Base-by-base conservation (phyloP, 2,329 filamentous ascomycete species). In the Paecilomyces sp. region DNA sequence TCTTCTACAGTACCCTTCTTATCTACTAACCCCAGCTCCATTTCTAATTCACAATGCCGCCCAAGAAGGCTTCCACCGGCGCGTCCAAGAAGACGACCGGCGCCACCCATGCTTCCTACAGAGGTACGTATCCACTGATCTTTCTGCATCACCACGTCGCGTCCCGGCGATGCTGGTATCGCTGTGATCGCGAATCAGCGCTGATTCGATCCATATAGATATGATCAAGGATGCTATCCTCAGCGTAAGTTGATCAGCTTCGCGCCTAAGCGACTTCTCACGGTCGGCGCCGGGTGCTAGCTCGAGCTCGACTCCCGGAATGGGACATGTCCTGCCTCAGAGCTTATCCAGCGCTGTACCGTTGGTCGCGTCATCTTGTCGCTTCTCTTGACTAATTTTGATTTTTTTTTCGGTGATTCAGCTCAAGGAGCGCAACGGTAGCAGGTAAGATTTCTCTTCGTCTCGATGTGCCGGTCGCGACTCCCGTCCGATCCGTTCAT, bases 181-280 rank as follows among this genome's bases (percentile, higher is more conserved):
- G 69, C 74, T 70, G 61, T 76, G 70, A 74, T 86, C 83, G 81
- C 83, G 70, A 76, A 70, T 64, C 66, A 74, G 75, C 83, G 73
- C 82, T 85, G 79, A 85, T 81, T 72, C 67, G 60, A 67, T 65
- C 66, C 52, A 70, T 71, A 72, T 75, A 88, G 86, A 87, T 77
- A 88, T 89, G 86, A 87, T 89, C 76, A 88, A 87, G 78, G 85
- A 88, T 75, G 86, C 86, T 67, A 86, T 89, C 73, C 75, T 88
- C 71, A 84, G 83, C 77, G 86, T 89, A 77, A 86, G 86, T 88
- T 73, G 71, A 82, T 77, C 74, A 71, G 71, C 63, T 66, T 71
- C 67, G 81, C 80, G 81, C 79, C 79, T 75, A 65, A 66, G 63
- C 69, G 74, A 70, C 67, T 33, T 33, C 31, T 74, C 73, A 67